Percentiles rank a stretch among this genome's conserved stretches.
Conservation (phyloP, 1,139 yeast species). For the Geotrichum carabidarum region DNA sequence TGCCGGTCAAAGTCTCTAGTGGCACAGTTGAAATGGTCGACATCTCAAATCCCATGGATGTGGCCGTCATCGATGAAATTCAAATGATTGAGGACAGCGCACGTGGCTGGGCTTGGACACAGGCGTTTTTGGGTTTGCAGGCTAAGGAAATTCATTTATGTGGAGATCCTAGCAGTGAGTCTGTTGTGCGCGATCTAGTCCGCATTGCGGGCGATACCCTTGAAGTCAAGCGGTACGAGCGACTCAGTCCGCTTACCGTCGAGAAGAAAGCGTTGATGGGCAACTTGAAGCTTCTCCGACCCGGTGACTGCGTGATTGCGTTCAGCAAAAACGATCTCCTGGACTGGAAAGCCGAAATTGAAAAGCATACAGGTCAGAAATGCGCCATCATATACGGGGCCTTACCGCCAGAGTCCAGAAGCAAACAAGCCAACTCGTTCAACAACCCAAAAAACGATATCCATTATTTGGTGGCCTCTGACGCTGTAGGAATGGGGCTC, state of each 20-base stretch:
- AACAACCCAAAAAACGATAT: slow-evolving; percentile 59
- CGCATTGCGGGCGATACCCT: slow-evolving; percentile 74
- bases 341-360: slow-evolving; percentile 28
- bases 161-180: slow-evolving; percentile 83
- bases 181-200: slow-evolving; percentile 54
- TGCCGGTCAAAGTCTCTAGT: slow-evolving; percentile 65
- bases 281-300: slow-evolving; percentile 37
- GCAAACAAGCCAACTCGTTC: slow-evolving; percentile 74
- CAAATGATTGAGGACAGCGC: slow-evolving; percentile 82
- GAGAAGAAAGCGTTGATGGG: slow-evolving; percentile 41
- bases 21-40: slow-evolving; percentile 96
- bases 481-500: slow-evolving; percentile 97
- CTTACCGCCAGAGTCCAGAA: slow-evolving; percentile 89
- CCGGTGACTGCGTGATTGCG: slow-evolving; percentile 87
- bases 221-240: slow-evolving; percentile 58
- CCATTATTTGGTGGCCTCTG: slow-evolving; percentile 85
- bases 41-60: slow-evolving; percentile 60
- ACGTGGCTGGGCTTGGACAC: slow-evolving; percentile 95
- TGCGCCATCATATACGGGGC: slow-evolving; percentile 95
- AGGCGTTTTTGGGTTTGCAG: slow-evolving; percentile 78
- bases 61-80: slow-evolving; percentile 90
- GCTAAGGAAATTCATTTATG: slow-evolving; percentile 87
- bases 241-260: slow-evolving; percentile 68
- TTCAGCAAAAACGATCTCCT: slow-evolving; percentile 57
- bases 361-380: slow-evolving; percentile 45